Evolutionary conservation across 495 filamentous ascomycete genomes (phyloP).

Genomic region (Penicillium canescens): DNA sequence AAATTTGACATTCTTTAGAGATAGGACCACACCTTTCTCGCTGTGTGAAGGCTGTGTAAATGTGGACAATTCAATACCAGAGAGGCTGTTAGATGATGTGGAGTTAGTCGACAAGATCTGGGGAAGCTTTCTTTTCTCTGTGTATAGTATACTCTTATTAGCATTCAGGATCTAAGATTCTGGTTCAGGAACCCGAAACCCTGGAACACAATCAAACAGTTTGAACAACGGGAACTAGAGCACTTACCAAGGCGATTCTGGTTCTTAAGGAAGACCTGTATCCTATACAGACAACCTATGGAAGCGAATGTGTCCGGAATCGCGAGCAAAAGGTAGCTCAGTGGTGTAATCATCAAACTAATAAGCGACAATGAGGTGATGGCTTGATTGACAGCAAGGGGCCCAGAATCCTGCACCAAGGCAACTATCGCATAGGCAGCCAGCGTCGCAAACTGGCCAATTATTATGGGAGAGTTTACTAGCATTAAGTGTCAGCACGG

Average conservation of each 20-base stretch:
- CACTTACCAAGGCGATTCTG: slow-evolving; percentile 10
- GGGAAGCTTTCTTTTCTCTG: slow-evolving; percentile 15
- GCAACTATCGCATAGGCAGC: slow-evolving; percentile 22
- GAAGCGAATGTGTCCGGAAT: slow-evolving; percentile 24
- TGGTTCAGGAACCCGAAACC: no score
- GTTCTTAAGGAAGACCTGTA: slow-evolving; percentile 20
- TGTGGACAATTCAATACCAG: slow-evolving; percentile 7
- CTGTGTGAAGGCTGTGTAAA: not conserved
- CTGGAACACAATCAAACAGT: no score
- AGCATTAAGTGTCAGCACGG: not conserved
- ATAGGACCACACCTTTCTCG: slow-evolving; percentile 3
- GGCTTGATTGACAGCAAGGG: slow-evolving; percentile 17
- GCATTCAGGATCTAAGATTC: no score
- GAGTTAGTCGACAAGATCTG: not conserved
- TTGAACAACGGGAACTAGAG: not conserved
- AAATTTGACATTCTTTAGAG: slow-evolving; percentile 16
- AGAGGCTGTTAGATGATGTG: not conserved
- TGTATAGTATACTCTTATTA: not conserved
- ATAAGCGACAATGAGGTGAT: slow-evolving; percentile 19
- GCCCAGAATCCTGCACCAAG: slow-evolving; percentile 10
- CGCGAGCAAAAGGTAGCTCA: slow-evolving; percentile 10
- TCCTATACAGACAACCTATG: slow-evolving; percentile 19
- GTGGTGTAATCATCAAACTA: slow-evolving; percentile 18
- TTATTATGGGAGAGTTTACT: slow-evolving; percentile 17
- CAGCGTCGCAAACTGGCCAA: slow-evolving; percentile 21